Base-by-base conservation (phyloP, 2,329 filamentous ascomycete genomes). In the Hymenoscyphus infarciens region DNA sequence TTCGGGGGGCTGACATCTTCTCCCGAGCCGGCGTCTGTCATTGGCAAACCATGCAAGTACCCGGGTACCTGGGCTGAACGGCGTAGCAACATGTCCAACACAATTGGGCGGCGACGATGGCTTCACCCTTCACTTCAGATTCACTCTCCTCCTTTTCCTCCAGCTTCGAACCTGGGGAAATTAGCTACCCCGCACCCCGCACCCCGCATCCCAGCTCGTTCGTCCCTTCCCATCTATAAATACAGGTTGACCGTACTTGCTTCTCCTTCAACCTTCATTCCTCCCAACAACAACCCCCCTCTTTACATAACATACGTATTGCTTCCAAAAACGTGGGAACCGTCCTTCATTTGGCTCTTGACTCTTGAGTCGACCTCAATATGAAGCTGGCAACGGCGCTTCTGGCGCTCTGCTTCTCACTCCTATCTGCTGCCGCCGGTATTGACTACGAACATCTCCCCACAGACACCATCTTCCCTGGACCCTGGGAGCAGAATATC, bases 401-500 rank as follows among this genome's bases (percentile, higher is more conserved):
- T 49, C 42, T 49, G n/a, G 42, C 42, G n/a, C 42, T 49, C 3
- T 54, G 52, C 15, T 19, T 61, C 54, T 22, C 13, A 31, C 29
- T 54, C 38, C 6, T 35, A 59, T 19, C 29, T 64, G 61, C 61
- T 33, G 53, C 66, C 19, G 33, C 13, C 13, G 66, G 66, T 13
- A 60, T 65, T 10, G 64, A 71, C 57, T 71, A 68, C 57, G 58
- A 70, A 15, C 59, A 62, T 33, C 69, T 77, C 15, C 75, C 75
- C 1, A 62, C 63, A 13, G 57, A 71, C 31, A 72, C 77, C 0
- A 61, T 76, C 5, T 78, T 76, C 49, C 75, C 74, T 31, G 77
- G 77, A 3, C 74, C 75, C 1, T 78, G 77, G 77, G 75, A 78
- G 45, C 61, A 63, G 10, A 75, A 75, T 58, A 76, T 77, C 57